Conservation (phyloP, 2,329 filamentous ascomycete species). For the Rhinocladiella similis region DNA sequence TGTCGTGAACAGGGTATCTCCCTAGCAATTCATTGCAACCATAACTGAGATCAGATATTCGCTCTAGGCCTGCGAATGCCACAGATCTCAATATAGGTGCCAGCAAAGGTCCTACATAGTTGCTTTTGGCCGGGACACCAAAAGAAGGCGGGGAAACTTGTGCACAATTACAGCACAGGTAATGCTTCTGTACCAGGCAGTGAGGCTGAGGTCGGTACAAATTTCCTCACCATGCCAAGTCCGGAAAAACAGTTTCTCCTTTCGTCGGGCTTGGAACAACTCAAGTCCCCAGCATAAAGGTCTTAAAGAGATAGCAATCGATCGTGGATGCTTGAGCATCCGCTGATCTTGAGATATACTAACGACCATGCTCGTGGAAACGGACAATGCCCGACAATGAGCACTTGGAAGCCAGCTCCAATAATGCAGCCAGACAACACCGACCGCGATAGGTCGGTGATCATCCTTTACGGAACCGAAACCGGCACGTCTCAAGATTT, state of each 20-base stretch:
- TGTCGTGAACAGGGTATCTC: no score
- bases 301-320: neutral
- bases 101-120: neutral
- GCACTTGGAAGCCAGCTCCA: neutral
- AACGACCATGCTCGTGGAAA: no score
- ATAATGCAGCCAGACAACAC: neutral
- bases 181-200: no score
- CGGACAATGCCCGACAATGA: no score
- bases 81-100: no score
- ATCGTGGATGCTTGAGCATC: neutral
- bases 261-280: neutral
- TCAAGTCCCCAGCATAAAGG: neutral
- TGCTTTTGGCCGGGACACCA: neutral
- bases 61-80: no score
- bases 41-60: neutral
- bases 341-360: no score
- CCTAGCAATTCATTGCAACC: neutral
- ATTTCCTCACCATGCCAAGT: neutral
- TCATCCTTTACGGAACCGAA: conserved; percentile 90
- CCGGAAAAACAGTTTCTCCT: neutral
- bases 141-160: no score
- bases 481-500: conserved; percentile 93
- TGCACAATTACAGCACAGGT: no score
- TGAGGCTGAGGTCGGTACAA: neutral
- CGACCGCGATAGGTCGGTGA: conserved; percentile 40